phyloP scores from a whole-genome alignment of 163 green algal genomes.

The Chloromonas sp. region DNA sequence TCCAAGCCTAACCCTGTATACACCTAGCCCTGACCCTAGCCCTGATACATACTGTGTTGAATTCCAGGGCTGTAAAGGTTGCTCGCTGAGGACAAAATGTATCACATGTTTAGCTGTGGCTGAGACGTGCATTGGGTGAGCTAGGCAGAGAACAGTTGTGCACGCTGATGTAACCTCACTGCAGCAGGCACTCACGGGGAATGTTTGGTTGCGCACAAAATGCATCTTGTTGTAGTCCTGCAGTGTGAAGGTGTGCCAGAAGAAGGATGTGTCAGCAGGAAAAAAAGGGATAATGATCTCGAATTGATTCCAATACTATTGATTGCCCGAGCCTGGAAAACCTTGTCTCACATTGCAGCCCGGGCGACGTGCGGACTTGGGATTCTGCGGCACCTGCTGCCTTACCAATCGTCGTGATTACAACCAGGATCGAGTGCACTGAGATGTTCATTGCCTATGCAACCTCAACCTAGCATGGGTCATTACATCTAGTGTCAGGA shows the following conservation, averaged over 20 bases:
- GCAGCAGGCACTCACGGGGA: neutral
- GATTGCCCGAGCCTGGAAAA: too few relatives aligned
- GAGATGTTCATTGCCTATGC: neutral
- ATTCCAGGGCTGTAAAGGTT: too few relatives aligned
- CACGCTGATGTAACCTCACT: too few relatives aligned
- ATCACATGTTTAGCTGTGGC: neutral
- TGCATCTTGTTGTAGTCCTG: conserved; percentile 97
- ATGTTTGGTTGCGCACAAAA: conserved; percentile 91
- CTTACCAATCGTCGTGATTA: neutral
- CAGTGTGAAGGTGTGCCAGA: conserved; percentile 3
- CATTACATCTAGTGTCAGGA: neutral
- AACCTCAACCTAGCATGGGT: neutral
- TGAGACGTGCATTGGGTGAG: neutral
- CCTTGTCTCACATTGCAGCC: too few relatives aligned
- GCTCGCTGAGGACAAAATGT: too few relatives aligned
- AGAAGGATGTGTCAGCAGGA: neutral
- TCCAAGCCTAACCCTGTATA: too few relatives aligned
- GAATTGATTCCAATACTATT: too few relatives aligned
- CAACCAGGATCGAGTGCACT: neutral
- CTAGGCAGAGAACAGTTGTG: too few relatives aligned
- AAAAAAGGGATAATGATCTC: neutral
- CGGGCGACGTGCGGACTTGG: neutral
- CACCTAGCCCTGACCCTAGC: too few relatives aligned
- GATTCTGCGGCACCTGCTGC: neutral
- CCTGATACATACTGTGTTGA: too few relatives aligned